These are phyloP conservation scores for Eucalyptus viminalis DNA, from an alignment of 345 rosid genomes.

Conservation along the genomic window DNA sequence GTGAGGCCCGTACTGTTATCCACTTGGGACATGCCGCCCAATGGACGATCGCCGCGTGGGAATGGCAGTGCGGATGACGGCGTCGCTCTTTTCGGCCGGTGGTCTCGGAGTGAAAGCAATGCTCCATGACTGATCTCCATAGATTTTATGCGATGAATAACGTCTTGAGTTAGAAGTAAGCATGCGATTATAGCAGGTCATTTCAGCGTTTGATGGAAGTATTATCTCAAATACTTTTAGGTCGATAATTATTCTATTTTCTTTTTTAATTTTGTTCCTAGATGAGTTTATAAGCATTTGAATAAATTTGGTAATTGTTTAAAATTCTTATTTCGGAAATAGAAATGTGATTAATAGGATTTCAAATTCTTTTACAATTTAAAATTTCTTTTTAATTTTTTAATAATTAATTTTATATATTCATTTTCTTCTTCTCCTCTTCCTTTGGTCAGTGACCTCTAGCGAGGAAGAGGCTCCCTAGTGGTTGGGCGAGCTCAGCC, in stretches of 20 bases:
- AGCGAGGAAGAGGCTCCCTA: accelerated
- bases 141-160: accelerated
- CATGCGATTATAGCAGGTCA: background rate
- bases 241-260: too few species aligned
- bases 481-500: accelerated
- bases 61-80: background rate
- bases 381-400: too few species aligned
- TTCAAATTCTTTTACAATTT: too few species aligned
- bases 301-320: too few species aligned
- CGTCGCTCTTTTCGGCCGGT: background rate
- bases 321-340: accelerated
- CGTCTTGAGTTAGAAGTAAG: background rate
- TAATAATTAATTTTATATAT: too few species aligned
- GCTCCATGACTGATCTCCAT: background rate
- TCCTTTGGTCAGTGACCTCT: accelerated
- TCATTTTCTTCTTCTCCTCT: too few species aligned
- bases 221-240: background rate
- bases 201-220: background rate
- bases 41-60: background rate
- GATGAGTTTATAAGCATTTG: too few species aligned
- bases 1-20: background rate
- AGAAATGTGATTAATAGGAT: accelerated
- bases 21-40: background rate
- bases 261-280: too few species aligned
- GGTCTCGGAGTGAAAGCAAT: background rate